Evolutionary conservation across 345 rosid species (phyloP).

Genomic region (Rhodamnia argentea): DNA sequence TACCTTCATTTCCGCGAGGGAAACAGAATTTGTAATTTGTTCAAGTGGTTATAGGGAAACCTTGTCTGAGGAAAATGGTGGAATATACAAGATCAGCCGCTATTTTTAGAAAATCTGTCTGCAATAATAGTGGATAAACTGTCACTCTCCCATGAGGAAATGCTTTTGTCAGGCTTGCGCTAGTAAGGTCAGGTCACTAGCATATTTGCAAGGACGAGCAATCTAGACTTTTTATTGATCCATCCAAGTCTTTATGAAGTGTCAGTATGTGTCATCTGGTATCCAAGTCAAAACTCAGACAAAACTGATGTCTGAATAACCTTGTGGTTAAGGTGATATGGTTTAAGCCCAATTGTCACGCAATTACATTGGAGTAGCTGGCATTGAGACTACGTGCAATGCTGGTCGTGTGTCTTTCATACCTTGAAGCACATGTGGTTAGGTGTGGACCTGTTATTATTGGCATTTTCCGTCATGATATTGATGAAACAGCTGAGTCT

Average conservation of each 20-base stretch:
- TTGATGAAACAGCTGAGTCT: neutral
- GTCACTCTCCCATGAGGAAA: neutral
- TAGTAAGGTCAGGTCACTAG: neutral
- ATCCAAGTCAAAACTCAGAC: neutral
- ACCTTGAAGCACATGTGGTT: neutral
- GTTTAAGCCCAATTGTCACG: neutral
- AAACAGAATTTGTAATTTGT: neutral
- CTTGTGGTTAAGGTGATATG: neutral
- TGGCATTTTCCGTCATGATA: neutral
- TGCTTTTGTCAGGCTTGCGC: neutral
- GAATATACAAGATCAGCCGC: neutral
- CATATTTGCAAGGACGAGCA: neutral
- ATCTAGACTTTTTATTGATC: neutral
- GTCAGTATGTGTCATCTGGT: neutral
- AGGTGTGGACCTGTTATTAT: neutral
- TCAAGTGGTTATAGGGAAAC: neutral
- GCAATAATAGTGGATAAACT: neutral
- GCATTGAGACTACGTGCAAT: neutral
- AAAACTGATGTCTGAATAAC: neutral
- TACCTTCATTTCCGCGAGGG: neutral
- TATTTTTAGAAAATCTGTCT: neutral
- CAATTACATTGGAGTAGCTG: neutral
- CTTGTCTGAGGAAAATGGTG: neutral
- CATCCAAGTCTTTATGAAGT: neutral
- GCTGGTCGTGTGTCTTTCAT: neutral